A percentile compares a stretch with the other conserved stretches of the same genome.
Conservation (phyloP, 768 basidiomycete species). For the Termitomyces sp. region DNA sequence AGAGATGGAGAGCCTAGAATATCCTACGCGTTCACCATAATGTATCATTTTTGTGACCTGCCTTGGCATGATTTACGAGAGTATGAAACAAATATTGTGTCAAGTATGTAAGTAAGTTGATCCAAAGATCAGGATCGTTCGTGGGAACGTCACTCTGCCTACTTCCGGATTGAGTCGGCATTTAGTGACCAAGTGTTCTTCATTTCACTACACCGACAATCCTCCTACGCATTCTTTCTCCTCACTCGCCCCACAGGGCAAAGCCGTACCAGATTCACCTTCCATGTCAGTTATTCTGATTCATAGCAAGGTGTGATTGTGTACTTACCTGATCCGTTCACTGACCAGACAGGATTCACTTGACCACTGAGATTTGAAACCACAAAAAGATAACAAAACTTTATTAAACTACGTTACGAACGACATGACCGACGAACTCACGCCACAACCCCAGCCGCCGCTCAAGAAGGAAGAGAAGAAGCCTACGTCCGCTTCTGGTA, state of each 20-base stretch:
- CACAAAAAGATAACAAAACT: conserved; percentile 46
- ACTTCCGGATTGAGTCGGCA: conserved; percentile 19
- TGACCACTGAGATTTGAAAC: conserved; percentile 25
- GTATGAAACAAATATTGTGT: background rate
- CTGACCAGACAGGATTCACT: conserved; percentile 23
- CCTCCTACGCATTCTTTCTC: conserved; percentile 45
- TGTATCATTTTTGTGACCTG: conserved; percentile 1
- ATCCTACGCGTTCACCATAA: conserved; percentile 3
- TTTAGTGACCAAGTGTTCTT: conserved; percentile 37
- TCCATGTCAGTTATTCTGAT: conserved; percentile 9
- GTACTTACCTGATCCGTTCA: conserved; percentile 10
- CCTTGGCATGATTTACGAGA: conserved; percentile 5
- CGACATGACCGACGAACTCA: conserved; percentile 83
- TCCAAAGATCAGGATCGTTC: conserved; percentile 8
- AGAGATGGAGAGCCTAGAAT: conserved; percentile 5
- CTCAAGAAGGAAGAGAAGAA: conserved; percentile 76
- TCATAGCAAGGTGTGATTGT: background rate
- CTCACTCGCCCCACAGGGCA: conserved; percentile 92
- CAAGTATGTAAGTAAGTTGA: background rate
- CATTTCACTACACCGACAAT: conserved; percentile 41
- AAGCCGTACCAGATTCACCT: conserved; percentile 33
- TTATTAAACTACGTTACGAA: conserved; percentile 56
- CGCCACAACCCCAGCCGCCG: conserved; percentile 48
- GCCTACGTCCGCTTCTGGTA: conserved; percentile 38
- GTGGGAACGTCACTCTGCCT: conserved; percentile 33